Base-by-base conservation (phyloP, 2,329 filamentous ascomycete genomes). In the Aureobasidium sp. region DNA sequence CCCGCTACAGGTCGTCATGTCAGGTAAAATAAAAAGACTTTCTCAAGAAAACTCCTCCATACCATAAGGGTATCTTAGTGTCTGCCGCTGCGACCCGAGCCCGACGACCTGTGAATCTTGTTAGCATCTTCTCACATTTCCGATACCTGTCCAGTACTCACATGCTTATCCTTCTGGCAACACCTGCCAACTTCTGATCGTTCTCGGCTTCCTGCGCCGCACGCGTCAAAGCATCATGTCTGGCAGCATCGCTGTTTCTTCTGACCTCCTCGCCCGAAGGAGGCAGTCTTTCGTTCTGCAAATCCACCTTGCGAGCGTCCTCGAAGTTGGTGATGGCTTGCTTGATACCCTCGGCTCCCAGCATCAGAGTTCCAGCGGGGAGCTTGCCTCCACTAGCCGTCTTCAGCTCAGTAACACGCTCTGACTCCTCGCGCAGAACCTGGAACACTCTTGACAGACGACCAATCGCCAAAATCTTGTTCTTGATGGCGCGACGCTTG, bases 391-490 rank as follows among this genome's bases (percentile, higher is more conserved):
- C 94, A 65, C 91, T 88, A 48, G 92, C 93, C 49, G 93, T 97
- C 84, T 99, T 99, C 75, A 99, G 85, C 77, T 99, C 94, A 42
- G 93, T 97, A 62, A 99, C 92, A 70, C 89, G 86, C 80, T 99
- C 94, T 1, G 92, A 96, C 77, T 99, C 94, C 78, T 99, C 94
- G 71, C 94, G 91, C 69, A 99, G 78, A 56, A 99, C 94, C 75
- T 99, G 94, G 87, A 99, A 99, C 64, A 99, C 94, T 70, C 94
- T 90, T 41, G 94, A 97, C 67, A 99, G 82, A 68, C 94, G 90
- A 34, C 94, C 94, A 71, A 99, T 99, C 64, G 94, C 94, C 69
- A 99, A 80, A 72, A 99, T 97, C 82, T 99, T 99, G 86, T 99
- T 99, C 83, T 97, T 97, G 84, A 99, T 96, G 3, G 92, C 92